Base-by-base conservation (phyloP, 495 filamentous ascomycete species). In the Penicillium salamii region DNA sequence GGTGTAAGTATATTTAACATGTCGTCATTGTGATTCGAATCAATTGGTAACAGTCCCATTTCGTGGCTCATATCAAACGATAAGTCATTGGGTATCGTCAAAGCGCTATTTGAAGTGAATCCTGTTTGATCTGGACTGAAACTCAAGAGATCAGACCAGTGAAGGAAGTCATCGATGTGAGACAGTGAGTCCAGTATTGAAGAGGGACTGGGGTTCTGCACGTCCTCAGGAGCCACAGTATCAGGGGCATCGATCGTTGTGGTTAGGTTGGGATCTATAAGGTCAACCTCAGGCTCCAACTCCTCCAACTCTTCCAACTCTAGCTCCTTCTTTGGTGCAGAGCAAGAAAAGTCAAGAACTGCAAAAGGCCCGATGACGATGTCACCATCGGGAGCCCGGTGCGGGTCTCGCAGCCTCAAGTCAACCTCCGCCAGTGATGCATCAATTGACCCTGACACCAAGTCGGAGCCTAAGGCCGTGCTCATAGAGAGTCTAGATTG, bases 291-390 rank as follows among this genome's bases (percentile, higher is more conserved):
- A 7, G 17, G 12, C 12, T 18, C 26, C 11, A 26, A 26, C 8
- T 26, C 23, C 12, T 18, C 26, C 11, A 26, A 26, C 8, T 26
- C 23, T 26, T 17, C 26, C n/a, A 37, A 1, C 7, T 36, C 42
- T 13, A 17, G 15, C 6, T 37, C 17, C 33, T 52, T 24, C 8
- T 35, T 35, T 28, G 49, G 23, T 2, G 41, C 24, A 13, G 49
- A 14, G n/a, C n/a, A n/a, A 3, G 58, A 24, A 3, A 69, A 58
- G 20, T 66, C 57, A 2, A 69, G 55, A 5, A 69, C 64, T 7
- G 54, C 52, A 47, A 69, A 69, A 1, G 67, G 67, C 2, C 67
- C 64, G 15, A 69, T 57, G 8, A 62, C 60, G n/a, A 66, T 57
- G 24, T 67, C 60, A n/a, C 49, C 41, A 7, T 53, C 47, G 1